phyloP scores from a whole-genome alignment of 2,329 filamentous ascomycete genomes.

The Pseudogymnoascus sp. region DNA sequence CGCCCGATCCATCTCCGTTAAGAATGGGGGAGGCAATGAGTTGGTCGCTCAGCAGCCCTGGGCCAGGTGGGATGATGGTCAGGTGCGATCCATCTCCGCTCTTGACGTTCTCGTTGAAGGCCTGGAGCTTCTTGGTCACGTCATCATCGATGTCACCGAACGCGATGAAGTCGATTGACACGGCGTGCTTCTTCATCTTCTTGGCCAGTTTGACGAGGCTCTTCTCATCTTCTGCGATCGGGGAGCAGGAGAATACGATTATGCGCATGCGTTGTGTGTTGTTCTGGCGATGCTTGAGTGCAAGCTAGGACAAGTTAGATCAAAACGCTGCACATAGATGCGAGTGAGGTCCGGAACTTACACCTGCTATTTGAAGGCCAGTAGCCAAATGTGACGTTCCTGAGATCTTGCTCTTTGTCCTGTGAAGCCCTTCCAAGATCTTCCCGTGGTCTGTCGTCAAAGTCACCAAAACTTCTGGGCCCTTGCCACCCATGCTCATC shows the following conservation, averaged over 20 bases:
- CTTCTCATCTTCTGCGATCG: constrained; percentile 83
- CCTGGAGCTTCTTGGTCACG: constrained; percentile 83
- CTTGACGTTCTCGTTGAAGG: constrained; percentile 91
- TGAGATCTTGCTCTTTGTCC: constrained; percentile 83
- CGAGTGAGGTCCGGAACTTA: constrained; percentile 42
- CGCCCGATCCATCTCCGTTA: constrained; percentile 66
- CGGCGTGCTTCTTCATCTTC: constrained; percentile 98
- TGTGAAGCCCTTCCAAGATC: constrained; percentile 84
- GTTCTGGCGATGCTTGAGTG: constrained; percentile 95
- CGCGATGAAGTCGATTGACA: constrained; percentile 87
- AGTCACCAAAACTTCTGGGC: constrained; percentile 94
- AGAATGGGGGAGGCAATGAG: constrained; percentile 85
- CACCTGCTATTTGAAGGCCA: constrained; percentile 88
- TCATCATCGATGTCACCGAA: constrained; percentile 93
- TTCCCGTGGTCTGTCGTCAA: constrained; percentile 94
- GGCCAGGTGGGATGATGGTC: constrained; percentile 82
- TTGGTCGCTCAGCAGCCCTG: constrained; percentile 86
- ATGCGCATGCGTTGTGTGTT: constrained; percentile 95
- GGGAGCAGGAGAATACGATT: constrained; percentile 93
- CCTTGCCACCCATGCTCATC: constrained; percentile 98
- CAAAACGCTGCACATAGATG: background rate
- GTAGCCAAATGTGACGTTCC: constrained; percentile 84
- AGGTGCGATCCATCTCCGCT: constrained; percentile 85
- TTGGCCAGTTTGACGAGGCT: constrained; percentile 82
- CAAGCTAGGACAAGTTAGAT: constrained; percentile 54